A percentile compares a stretch with the other conserved stretches of the same genome.
Conservation (phyloP, 208 protist genomes). For the Crithidia expoeki region DNA sequence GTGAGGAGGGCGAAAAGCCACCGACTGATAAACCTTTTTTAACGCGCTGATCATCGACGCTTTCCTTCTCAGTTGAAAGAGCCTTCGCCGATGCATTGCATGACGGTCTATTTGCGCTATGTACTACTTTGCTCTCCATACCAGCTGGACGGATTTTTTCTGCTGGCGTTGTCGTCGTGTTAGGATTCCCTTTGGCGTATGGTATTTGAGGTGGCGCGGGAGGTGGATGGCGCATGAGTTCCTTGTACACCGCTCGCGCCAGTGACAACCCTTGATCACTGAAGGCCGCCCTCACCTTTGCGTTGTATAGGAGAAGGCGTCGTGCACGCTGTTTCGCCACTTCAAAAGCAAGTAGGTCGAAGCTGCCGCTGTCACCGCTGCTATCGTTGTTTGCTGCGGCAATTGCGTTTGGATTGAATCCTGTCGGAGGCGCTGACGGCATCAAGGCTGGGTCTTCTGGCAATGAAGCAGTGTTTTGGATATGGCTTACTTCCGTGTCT, state of each 20-base stretch:
- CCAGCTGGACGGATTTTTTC: too few species aligned
- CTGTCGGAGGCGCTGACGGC: too few species aligned
- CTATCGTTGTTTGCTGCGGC: neutral
- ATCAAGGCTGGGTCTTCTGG: too few species aligned
- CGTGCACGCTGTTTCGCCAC: constrained; percentile 15
- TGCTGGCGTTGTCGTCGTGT: too few species aligned
- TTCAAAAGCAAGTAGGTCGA: constrained; percentile 11
- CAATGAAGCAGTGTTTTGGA: too few species aligned
- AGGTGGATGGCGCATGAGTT: neutral
- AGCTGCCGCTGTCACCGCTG: neutral
- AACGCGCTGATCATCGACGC: neutral
- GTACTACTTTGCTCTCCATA: too few species aligned
- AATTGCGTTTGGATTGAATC: too few species aligned
- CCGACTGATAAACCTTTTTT: neutral
- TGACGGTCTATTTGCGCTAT: too few species aligned
- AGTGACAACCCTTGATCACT: constrained; percentile 12
- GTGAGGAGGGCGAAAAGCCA: neutral
- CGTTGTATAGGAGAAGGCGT: constrained; percentile 26
- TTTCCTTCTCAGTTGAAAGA: too few species aligned
- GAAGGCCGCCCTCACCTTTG: constrained; percentile 11
- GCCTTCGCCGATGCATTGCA: too few species aligned
- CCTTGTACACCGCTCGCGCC: constrained; percentile 18
- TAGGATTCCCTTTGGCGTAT: too few species aligned
- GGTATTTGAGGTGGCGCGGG: neutral
- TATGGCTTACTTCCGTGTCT: too few species aligned